Percentiles rank a stretch among this genome's conserved stretches.
These are phyloP conservation scores for Fusarium longipes DNA, from an alignment of 2,329 filamentous ascomycete species.

Conservation along the genomic window DNA sequence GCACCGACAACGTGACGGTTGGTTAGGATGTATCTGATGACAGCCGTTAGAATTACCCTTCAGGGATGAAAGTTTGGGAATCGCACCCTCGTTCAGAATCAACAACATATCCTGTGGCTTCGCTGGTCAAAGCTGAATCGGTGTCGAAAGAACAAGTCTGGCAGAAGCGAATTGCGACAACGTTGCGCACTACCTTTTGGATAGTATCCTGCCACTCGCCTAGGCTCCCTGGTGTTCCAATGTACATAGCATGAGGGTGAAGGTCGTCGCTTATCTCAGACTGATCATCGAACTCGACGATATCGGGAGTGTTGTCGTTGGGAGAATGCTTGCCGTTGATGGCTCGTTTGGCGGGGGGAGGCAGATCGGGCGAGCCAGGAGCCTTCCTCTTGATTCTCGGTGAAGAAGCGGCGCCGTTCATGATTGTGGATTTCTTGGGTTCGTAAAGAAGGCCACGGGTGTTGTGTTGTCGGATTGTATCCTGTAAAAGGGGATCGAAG, in stretches of 20 bases:
- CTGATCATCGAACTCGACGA: slow-evolving; percentile 54
- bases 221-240: slow-evolving; percentile 54
- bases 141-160: slow-evolving; percentile 98
- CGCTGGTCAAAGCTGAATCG: slow-evolving; percentile 91
- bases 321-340: slow-evolving; percentile 62
- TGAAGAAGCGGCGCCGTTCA: slow-evolving; percentile 58
- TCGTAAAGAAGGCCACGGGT: slow-evolving; percentile 21
- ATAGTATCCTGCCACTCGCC: slow-evolving; percentile 95
- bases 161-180: slow-evolving; percentile 99
- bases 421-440: slow-evolving; percentile 43
- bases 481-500: slow-evolving; percentile 27
- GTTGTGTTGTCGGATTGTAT: slow-evolving; percentile 4
- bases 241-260: slow-evolving; percentile 51
- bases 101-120: slow-evolving; percentile 97
- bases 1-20: slow-evolving; percentile 94
- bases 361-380: slow-evolving; percentile 55
- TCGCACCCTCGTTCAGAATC: slow-evolving; percentile 87
- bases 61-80: background rate
- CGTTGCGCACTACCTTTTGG: slow-evolving; percentile 91
- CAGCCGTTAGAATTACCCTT: background rate
- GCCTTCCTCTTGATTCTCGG: slow-evolving; percentile 65
- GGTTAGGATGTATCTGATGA: slow-evolving; percentile 77
- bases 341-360: slow-evolving; percentile 51
- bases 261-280: slow-evolving; percentile 57
- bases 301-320: slow-evolving; percentile 62